Evolutionary conservation across 2,329 filamentous ascomycete genomes (phyloP).

Genomic region (Fusarium falciforme): DNA sequence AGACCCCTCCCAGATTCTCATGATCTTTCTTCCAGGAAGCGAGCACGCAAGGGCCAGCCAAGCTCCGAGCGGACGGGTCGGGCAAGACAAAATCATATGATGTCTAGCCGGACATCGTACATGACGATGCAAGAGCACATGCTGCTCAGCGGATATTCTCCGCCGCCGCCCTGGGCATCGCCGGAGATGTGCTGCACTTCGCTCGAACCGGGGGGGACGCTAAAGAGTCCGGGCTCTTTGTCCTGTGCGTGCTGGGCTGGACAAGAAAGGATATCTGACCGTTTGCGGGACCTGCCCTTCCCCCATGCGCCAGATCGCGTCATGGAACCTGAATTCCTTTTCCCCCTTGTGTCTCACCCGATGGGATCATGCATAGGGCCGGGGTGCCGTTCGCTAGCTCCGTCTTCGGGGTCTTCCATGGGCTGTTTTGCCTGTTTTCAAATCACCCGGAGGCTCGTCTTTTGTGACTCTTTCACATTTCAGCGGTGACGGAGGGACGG

Average conservation of each 20-base stretch:
- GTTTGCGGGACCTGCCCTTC: constrained; percentile 16
- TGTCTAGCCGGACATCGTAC: constrained; percentile 10
- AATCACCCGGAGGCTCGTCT: neutral
- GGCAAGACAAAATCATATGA: constrained; percentile 30
- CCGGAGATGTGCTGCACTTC: neutral
- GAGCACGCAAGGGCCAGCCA: constrained; percentile 14
- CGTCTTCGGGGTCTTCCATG: constrained; percentile 19
- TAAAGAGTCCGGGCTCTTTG: neutral
- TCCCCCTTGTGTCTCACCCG: constrained; percentile 8
- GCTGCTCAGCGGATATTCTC: constrained; percentile 28
- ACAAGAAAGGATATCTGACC: neutral
- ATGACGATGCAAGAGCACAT: constrained; percentile 10
- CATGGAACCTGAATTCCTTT: constrained; percentile 20
- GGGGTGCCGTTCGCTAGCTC: constrained; percentile 16
- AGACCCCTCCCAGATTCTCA: constrained; percentile 22
- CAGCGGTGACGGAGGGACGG: neutral
- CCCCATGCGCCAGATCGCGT: constrained; percentile 22
- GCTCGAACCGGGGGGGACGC: neutral
- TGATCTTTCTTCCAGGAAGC: constrained; percentile 15
- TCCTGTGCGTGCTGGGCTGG: neutral
- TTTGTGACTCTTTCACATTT: neutral
- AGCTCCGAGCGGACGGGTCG: constrained; percentile 22
- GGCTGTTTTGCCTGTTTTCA: constrained; percentile 14
- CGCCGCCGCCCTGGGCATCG: constrained; percentile 3
- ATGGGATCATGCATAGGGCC: constrained; percentile 8